Evolutionary conservation across 140 eudicot species (phyloP), one percentile per base, ranked within the genome.

Genomic region (Ambrosia hybrid): DNA sequence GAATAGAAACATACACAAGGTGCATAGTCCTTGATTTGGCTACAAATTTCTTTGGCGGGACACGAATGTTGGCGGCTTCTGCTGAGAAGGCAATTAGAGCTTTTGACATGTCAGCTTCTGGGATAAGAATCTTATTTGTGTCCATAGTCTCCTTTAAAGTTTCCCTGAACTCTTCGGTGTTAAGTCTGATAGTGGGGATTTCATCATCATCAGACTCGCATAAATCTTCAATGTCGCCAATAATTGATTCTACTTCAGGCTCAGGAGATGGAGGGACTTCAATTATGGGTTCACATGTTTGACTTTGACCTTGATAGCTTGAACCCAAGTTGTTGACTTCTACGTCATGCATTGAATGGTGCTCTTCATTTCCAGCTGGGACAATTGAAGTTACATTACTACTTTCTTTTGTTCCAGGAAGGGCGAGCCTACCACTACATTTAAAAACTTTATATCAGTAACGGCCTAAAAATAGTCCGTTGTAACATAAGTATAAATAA

Each of bases 261-360:
- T 75, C 84, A 3, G 91, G 89, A 59, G 94, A 86, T 21, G 80
- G 46, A 7, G 93, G 96, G 43, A 74, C 55, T 78, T 87, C 88
- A 37, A 84, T 71, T 3, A 79, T 72, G 2, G 87, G 89, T 59
- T 88, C 89, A 76, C 74, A 61, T 4, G 49, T 56, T 73, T 78
- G 74, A 67, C 49, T 56, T 73, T 78, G 74, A 58, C 57, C 69
- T 15, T 75, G 36, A 59, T 72, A 60, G 53, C 26, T 57, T 72
- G 83, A 74, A 51, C 53, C 71, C 34, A 9, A 30, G 71, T 45
- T 41, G 43, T 61, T 74, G 59, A 37, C 59, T 55, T 72, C 74
- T 9, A n/a, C 26, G 62, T 46, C 68, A 34, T 65, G 16, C 15
- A 30, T 14, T 56, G 71, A 62, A 62, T 34, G 81, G 61, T 67